These are phyloP conservation scores for Kandelia obovata DNA, from an alignment of 345 rosid species.

Conservation along the genomic window DNA sequence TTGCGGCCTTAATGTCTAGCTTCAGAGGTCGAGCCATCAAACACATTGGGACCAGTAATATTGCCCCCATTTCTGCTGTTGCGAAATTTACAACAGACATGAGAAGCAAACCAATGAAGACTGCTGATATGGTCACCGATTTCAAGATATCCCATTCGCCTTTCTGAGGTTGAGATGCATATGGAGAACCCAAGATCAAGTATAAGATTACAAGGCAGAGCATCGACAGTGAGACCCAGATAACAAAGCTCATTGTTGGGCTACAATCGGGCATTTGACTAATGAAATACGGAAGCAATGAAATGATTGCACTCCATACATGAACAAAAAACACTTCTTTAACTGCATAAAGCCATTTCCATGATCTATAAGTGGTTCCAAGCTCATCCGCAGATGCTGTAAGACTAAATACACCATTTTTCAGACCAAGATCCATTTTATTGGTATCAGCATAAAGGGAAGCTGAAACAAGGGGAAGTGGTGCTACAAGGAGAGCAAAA, in stretches of 20 bases:
- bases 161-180: slow-evolving; percentile 31
- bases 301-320: slow-evolving; percentile 62
- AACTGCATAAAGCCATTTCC: slow-evolving; percentile 82
- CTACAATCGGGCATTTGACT: slow-evolving; percentile 51
- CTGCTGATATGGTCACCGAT: slow-evolving; percentile 73
- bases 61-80: slow-evolving; percentile 83
- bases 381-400: slow-evolving; percentile 18
- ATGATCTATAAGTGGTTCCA: slow-evolving; percentile 37
- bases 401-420: slow-evolving; percentile 21
- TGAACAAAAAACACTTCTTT: slow-evolving; percentile 65
- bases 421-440: slow-evolving; percentile 27
- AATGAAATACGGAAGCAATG: slow-evolving; percentile 68
- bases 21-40: slow-evolving; percentile 69
- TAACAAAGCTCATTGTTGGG: slow-evolving; percentile 43
- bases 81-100: slow-evolving; percentile 95
- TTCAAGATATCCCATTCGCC: slow-evolving; percentile 65
- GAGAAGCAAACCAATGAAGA: slow-evolving; percentile 74
- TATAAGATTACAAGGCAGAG: slow-evolving; percentile 45
- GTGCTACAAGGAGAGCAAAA: slow-evolving; percentile 81
- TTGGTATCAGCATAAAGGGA: slow-evolving; percentile 64
- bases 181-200: slow-evolving; percentile 44
- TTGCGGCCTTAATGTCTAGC: slow-evolving; percentile 43
- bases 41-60: slow-evolving; percentile 69
- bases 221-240: slow-evolving; percentile 59
- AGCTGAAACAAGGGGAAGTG: slow-evolving; percentile 87